A percentile compares a stretch with the other conserved stretches of the same genome.
These are phyloP conservation scores for Microdochium paspali DNA, from an alignment of 2,329 filamentous ascomycete species.

Conservation along the genomic window DNA sequence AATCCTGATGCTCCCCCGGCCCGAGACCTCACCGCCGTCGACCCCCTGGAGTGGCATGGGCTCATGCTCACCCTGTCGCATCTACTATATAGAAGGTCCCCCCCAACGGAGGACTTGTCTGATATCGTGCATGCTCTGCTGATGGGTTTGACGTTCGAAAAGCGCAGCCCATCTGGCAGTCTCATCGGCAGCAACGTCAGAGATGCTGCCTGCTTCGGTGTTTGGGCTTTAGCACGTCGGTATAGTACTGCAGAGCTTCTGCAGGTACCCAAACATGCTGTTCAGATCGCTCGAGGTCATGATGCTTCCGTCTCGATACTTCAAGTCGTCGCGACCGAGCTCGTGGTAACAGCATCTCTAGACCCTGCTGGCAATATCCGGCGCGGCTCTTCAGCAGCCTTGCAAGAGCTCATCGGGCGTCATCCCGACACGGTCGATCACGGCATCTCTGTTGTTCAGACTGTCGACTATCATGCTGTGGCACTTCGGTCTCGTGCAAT, in stretches of 20 bases:
- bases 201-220: conserved; percentile 91
- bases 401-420: conserved; percentile 88
- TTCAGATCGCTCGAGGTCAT: conserved; percentile 29
- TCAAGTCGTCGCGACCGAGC: conserved; percentile 70
- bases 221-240: conserved; percentile 84
- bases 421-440: conserved; percentile 77
- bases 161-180: conserved; percentile 73
- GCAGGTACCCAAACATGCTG: conserved; percentile 41
- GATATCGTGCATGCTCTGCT: conserved; percentile 70
- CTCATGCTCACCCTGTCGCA: conserved; percentile 81
- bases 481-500: conserved; percentile 80
- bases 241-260: conserved; percentile 75
- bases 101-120: conserved; percentile 59
- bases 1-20: conserved; percentile 21
- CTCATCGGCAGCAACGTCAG: conserved; percentile 84
- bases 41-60: conserved; percentile 85
- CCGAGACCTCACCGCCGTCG: conserved; percentile 63
- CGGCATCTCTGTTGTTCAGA: conserved; percentile 80
- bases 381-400: conserved; percentile 80
- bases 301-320: conserved; percentile 41
- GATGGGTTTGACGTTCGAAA: conserved; percentile 78
- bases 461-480: conserved; percentile 87
- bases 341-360: conserved; percentile 73
- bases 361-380: conserved; percentile 92
- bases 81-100: conserved; percentile 74